Percentiles rank a stretch among this genome's conserved stretches.
Evolutionary conservation across 2,329 filamentous ascomycete genomes (phyloP).

Genomic region (Beauveria caledonica): DNA sequence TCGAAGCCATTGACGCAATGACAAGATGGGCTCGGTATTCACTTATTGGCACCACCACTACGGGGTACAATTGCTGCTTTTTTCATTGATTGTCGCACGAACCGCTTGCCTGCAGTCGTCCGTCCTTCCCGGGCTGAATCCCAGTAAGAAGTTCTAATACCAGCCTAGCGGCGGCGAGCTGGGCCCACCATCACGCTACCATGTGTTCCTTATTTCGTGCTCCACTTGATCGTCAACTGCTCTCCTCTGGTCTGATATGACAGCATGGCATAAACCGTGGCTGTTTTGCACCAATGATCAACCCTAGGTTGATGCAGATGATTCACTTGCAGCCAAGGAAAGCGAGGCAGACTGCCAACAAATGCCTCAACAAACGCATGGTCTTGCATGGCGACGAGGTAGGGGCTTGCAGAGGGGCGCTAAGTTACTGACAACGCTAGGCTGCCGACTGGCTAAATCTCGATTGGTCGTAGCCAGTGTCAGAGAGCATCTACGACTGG

Average conservation of each 20-base stretch:
- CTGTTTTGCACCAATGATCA: neutral
- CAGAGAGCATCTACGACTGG: neutral
- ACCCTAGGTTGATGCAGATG: neutral
- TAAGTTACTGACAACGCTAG: neutral
- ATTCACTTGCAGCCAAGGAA: neutral
- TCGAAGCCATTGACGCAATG: conserved; percentile 5
- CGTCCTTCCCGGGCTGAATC: neutral
- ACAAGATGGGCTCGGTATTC: neutral
- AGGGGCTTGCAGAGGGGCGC: neutral
- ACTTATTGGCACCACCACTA: conserved; percentile 2
- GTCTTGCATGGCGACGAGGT: neutral
- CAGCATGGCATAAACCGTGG: neutral
- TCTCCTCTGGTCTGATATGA: neutral
- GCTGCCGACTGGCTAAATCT: conserved; percentile 4
- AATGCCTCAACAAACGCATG: conserved; percentile 2
- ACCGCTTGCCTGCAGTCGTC: neutral
- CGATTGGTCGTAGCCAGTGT: neutral
- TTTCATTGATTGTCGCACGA: neutral
- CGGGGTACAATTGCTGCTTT: neutral
- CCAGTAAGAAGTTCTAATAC: too few relatives aligned
- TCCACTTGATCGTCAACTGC: neutral
- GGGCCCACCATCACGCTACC: neutral
- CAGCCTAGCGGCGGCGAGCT: neutral
- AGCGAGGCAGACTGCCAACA: neutral
- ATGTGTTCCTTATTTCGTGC: conserved; percentile 1